Evolutionary conservation across 1,139 yeast species (phyloP), one percentile per base, ranked within the genome.

Genomic region (Pichia sp.): DNA sequence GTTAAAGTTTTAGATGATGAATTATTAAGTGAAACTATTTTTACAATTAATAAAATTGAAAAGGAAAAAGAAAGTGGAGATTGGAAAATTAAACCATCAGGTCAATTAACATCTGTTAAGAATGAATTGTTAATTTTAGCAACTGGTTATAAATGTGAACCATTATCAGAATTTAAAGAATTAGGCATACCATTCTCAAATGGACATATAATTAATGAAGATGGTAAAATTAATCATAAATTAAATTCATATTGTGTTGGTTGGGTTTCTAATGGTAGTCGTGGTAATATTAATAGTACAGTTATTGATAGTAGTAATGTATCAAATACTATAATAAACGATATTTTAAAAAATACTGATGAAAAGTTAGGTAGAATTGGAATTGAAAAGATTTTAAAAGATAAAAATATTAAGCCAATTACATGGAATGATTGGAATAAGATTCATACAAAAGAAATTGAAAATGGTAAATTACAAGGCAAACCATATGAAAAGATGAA

Each of bases 261-360:
- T 0, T 92, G 99, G 99, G 84, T 90, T 47, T 81, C 85, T 52
- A 83, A 77, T 49, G 96, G 96, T 0, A 88, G 96, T 7, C 76
- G 78, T 36, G 99, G 99, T 1, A 95, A 89, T 5, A 92, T 92
- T 55, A 95, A 96, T 11, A 76, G 86, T 18, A 88, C 98, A 0
- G 87, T 92, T 86, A 75, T 84, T 74, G 94, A 87, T 53, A 61
- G 66, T 47, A 49, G 57, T 2, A 43, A 56, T 5, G 49, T 62
- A 10, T 58, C 62, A 3, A 60, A 56, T 11, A 48, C 53, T 3
- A 58, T 64, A 11, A 39, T 51, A 7, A 47, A 49, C 9, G 53
- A 47, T 31, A 30, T 44, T 27, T 25, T 33, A 3, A 26, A 29
- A 6, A 28, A 33, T 28, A 3, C 32, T 33, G 58, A 57, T 40